Conservation (phyloP, 495 filamentous ascomycete genomes). For the Aspergillus homomorphus region DNA sequence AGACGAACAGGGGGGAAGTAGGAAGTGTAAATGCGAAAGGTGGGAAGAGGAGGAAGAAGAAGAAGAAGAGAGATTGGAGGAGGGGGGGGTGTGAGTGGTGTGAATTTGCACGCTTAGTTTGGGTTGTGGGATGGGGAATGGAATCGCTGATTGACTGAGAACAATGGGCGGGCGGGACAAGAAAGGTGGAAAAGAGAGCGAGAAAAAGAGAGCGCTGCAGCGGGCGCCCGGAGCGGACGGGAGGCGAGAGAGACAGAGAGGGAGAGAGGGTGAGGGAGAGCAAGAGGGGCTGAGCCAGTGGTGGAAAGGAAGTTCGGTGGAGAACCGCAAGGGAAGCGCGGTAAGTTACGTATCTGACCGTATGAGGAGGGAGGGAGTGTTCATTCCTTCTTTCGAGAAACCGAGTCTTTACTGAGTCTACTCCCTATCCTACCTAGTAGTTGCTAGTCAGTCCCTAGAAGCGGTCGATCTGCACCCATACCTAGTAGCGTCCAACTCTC, state of each 20-base stretch:
- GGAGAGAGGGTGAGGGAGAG: slow-evolving; percentile 6
- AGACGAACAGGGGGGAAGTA: slow-evolving; percentile 36
- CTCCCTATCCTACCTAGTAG: too few relatives aligned
- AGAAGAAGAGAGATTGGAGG: slow-evolving; percentile 21
- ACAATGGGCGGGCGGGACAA: slow-evolving; percentile 23
- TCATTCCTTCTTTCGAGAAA: not conserved
- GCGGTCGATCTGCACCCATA: not conserved
- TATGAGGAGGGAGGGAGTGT: not conserved
- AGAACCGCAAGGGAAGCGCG: slow-evolving; percentile 12
- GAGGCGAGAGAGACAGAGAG: slow-evolving; percentile 22
- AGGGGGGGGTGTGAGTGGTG: slow-evolving; percentile 17
- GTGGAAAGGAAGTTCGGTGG: slow-evolving; percentile 13
- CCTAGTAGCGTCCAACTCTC: too few relatives aligned
- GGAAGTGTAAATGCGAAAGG: slow-evolving; percentile 18
- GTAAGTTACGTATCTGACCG: slow-evolving; percentile 7
- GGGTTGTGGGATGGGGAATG: slow-evolving; percentile 32
- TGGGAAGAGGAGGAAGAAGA: slow-evolving; percentile 17
- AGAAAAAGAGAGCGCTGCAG: slow-evolving; percentile 14
- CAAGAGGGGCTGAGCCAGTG: slow-evolving; percentile 15
- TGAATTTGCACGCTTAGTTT: slow-evolving; percentile 19
- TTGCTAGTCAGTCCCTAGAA: not conserved
- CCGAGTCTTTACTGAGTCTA: not conserved
- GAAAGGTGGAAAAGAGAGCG: slow-evolving; percentile 27
- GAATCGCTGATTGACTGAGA: slow-evolving; percentile 16
- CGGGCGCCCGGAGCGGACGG: slow-evolving; percentile 15